Evolutionary conservation across 202 grass and related monocot species (phyloP), one percentile per base, ranked within the genome.

Genomic region (Schoenoplectus triqueter): DNA sequence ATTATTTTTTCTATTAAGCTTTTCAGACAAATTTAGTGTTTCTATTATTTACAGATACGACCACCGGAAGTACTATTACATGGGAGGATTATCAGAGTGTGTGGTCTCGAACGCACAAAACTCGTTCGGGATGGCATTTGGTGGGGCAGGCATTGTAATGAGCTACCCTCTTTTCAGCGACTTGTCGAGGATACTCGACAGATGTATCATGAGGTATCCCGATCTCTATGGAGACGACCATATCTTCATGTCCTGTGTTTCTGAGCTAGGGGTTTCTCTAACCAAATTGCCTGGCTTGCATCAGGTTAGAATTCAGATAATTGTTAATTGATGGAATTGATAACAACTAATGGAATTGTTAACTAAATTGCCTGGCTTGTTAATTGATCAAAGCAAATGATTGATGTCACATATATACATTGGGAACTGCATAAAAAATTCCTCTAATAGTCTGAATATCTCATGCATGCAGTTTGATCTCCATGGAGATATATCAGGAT

Each of bases 251-350:
- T 92, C 91, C 40, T 98, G 95, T 88, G 88, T 98, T 66, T 59
- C 63, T 69, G 95, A 95, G 78, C 87, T 98, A 52, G 95, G 95
- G 54, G 21, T 93, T 20, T 88, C 88, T 20, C 91, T 98, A 40
- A 98, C 95, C 17, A 87, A 80, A 31, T 88, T 93, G 81, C 90
- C 82, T 20, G 93, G 95, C 1, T 98, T 98, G 78, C 95, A 95
- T 83, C 92, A 98, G 89, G 95, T 94, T 7, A 10, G 71, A 75
- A 39, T 49, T 49, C 47, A 66, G 10, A 2, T 39, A 39, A 20
- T 13, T 13, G 10, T 14, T 56, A 56, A 49, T 56, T 13, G 10
- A 56, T 56, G 54, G 8, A 13, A 13, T 51, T 15, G 4, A 31
- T 31, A 31, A 31, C 0, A 31, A 31, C 1, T 31, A 31, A 31